These are phyloP conservation scores for Amborella trichopoda DNA, from an alignment of 164 flowering plant genomes.

Conservation along the genomic window DNA sequence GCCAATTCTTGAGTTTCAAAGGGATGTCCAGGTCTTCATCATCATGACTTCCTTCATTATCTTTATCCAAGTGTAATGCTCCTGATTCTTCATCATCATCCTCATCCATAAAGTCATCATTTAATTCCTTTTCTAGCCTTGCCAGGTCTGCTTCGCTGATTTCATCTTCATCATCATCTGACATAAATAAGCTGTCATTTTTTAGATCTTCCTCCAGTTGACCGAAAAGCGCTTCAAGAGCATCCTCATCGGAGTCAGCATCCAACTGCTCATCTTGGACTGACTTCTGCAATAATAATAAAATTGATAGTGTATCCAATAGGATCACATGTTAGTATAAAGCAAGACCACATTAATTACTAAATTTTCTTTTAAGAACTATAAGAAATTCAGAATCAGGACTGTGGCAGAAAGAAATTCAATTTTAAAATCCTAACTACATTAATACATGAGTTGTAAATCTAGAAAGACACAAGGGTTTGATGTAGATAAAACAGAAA, in stretches of 20 bases:
- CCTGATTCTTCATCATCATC: slow-evolving; percentile 35
- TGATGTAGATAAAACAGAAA: too few species aligned
- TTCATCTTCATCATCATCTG: slow-evolving; percentile 55
- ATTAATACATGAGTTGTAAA: too few species aligned
- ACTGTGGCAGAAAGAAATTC: too few species aligned
- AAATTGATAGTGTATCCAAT: too few species aligned
- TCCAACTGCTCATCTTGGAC: too few species aligned
- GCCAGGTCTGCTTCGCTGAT: slow-evolving; percentile 75
- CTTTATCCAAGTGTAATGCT: slow-evolving; percentile 10
- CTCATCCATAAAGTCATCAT: slow-evolving; percentile 32
- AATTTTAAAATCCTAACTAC: too few species aligned
- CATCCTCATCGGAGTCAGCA: slow-evolving; percentile 65
- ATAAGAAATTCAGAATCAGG: too few species aligned
- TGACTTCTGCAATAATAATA: too few species aligned
- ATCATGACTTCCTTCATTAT: slow-evolving; percentile 14
- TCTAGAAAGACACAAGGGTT: too few species aligned
- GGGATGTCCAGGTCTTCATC: slow-evolving; percentile 53
- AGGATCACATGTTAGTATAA: too few species aligned
- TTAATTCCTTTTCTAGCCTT: slow-evolving; percentile 55
- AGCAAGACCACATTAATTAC: too few species aligned
- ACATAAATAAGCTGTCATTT: slow-evolving; percentile 29
- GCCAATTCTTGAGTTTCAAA: slow-evolving; percentile 74
- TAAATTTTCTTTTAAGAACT: too few species aligned
- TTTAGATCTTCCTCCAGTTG: slow-evolving; percentile 79
- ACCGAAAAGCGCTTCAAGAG: slow-evolving; percentile 67